Percentiles rank a stretch among this genome's conserved stretches.
Conservation (phyloP, 129 eudicot species). For the Tagetes erecta region DNA sequence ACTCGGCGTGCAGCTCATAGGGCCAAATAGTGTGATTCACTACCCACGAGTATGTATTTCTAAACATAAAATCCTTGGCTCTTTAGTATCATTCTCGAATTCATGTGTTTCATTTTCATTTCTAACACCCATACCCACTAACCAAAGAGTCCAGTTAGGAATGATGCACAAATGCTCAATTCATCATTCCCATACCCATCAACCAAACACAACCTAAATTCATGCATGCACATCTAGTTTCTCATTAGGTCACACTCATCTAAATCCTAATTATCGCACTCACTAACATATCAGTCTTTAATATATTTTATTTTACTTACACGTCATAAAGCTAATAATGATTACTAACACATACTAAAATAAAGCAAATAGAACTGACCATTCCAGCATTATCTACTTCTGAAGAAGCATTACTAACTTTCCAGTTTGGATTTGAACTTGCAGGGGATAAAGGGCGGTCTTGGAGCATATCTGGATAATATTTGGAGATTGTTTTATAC, state of each 20-base stretch:
- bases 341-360: conserved; percentile 15
- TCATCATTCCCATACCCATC: conserved; percentile 11
- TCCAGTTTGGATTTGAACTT: conserved; percentile 42
- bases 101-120: background rate
- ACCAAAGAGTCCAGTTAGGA: background rate
- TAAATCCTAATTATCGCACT: background rate
- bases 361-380: conserved; percentile 44
- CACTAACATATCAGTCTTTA: background rate
- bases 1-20: background rate
- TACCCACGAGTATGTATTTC: background rate
- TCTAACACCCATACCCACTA: background rate
- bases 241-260: background rate
- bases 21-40: background rate
- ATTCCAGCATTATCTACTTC: conserved; percentile 53
- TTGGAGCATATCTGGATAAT: conserved; percentile 45
- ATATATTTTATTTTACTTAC: conserved; percentile 10
- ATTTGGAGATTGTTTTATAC: conserved; percentile 45
- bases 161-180: too few species aligned
- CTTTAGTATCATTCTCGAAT: background rate
- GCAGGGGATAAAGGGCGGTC: conserved; percentile 36
- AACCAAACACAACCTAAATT: background rate
- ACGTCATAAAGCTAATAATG: background rate
- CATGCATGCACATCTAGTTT: conserved; percentile 18
- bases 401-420: conserved; percentile 38
- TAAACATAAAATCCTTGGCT: background rate